A percentile compares a stretch with the other conserved stretches of the same genome.
phyloP scores from a whole-genome alignment of 179 eudicot species.

The Heliamphora pulchella region DNA sequence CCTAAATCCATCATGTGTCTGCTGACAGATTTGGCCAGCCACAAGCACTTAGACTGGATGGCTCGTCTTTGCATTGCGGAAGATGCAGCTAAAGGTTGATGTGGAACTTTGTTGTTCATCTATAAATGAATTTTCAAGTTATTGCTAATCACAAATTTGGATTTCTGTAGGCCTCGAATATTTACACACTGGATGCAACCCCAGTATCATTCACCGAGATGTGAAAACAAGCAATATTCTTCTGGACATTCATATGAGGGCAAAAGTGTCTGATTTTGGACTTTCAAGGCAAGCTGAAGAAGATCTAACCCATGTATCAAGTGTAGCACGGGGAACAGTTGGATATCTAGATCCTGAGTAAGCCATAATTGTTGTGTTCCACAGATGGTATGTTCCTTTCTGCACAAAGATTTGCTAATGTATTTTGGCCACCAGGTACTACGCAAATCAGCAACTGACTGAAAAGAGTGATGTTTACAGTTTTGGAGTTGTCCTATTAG shows the following conservation, averaged over 20 bases:
- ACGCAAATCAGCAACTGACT: conserved; percentile 77
- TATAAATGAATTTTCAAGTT: background rate
- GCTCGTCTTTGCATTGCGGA: conserved; percentile 86
- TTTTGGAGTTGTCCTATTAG: conserved; percentile 88
- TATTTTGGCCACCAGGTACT: conserved; percentile 45
- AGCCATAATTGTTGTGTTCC: conserved; percentile 19
- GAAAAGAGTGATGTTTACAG: conserved; percentile 92
- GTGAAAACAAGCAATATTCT: conserved; percentile 98
- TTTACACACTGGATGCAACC: conserved; percentile 95
- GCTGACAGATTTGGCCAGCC: conserved; percentile 50
- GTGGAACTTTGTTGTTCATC: background rate
- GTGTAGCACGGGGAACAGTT: conserved; percentile 85
- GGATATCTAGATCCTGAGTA: conserved; percentile 98
- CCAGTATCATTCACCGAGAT: conserved; percentile 88
- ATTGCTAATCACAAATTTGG: conserved; percentile 3
- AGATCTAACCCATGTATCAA: conserved; percentile 81
- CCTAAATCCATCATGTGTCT: conserved; percentile 11
- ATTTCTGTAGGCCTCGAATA: conserved; percentile 72
- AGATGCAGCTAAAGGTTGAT: conserved; percentile 97
- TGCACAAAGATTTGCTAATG: conserved; percentile 1
- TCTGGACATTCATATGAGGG: conserved; percentile 92
- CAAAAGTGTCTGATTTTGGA: conserved; percentile 94
- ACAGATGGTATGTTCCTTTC: background rate
- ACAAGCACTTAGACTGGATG: conserved; percentile 71
- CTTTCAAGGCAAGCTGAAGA: conserved; percentile 89